Percentiles rank a stretch among this genome's conserved stretches.
phyloP scores from a whole-genome alignment of 257 asterid genomes.

The Solanum commersonii region DNA sequence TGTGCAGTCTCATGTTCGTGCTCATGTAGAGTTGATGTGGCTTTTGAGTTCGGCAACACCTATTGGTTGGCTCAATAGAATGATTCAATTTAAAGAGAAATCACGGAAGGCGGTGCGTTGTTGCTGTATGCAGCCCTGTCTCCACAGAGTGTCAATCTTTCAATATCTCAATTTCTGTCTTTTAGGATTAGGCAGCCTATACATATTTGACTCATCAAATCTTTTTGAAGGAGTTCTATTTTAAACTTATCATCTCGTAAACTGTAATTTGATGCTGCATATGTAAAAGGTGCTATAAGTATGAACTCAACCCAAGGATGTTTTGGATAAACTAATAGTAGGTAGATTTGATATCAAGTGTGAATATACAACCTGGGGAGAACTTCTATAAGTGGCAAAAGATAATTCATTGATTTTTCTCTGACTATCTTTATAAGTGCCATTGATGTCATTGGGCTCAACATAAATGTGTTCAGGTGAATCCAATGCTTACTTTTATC shows the following conservation, averaged over 20 bases:
- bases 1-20: slow-evolving; percentile 97
- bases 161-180: background rate
- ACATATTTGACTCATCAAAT: background rate
- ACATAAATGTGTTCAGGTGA: background rate
- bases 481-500: background rate
- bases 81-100: slow-evolving; percentile 96
- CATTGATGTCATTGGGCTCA: background rate
- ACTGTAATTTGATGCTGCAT: background rate
- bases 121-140: slow-evolving; percentile 11
- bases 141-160: background rate
- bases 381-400: background rate
- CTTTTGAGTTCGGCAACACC: slow-evolving; percentile 83
- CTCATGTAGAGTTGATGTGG: slow-evolving; percentile 97
- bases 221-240: background rate
- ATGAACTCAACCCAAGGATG: background rate
- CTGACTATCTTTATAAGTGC: background rate
- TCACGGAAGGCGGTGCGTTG: slow-evolving; percentile 72
- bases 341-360: background rate
- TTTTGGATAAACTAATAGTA: background rate
- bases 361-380: background rate
- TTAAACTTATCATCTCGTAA: background rate
- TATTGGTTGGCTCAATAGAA: slow-evolving; percentile 90
- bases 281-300: background rate
- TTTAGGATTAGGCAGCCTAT: background rate
- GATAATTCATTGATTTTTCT: background rate